Conservation (phyloP, 169 alveolate genomes). For the Babesia sp. region DNA sequence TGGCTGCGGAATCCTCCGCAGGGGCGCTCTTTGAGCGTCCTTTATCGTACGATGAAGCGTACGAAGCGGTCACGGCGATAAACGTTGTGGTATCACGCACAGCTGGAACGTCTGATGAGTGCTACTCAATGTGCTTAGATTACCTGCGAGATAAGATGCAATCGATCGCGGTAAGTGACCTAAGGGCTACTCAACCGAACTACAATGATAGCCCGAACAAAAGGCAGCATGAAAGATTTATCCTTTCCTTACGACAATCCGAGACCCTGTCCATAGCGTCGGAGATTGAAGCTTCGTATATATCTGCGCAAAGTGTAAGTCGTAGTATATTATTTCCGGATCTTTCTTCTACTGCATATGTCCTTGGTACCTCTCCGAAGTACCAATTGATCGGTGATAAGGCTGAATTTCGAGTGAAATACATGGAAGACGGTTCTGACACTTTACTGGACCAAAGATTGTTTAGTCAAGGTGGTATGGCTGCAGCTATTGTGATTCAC, state of each 20-base stretch:
- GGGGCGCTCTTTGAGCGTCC: conserved; percentile 1
- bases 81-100: conserved; percentile 25
- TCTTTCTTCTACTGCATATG: conserved; percentile 12
- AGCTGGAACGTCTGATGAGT: conserved; percentile 1
- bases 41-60: conserved; percentile 6
- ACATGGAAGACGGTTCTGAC: background rate
- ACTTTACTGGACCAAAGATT: background rate
- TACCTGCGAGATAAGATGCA: conserved; percentile 22
- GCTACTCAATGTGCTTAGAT: conserved; percentile 1
- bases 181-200: conserved; percentile 28
- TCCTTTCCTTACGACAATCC: conserved; percentile 5
- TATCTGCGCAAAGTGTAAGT: conserved; percentile 19
- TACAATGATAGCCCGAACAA: background rate
- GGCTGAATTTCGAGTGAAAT: background rate
- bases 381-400: background rate
- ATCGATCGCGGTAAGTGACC: background rate
- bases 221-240: conserved; percentile 13
- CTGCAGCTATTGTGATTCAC: conserved; percentile 32
- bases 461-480: conserved; percentile 13
- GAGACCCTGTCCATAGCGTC: conserved; percentile 18
- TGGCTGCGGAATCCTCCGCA: background rate
- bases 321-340: conserved; percentile 26
- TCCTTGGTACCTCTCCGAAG: conserved; percentile 6
- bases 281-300: conserved; percentile 30
- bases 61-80: conserved; percentile 2